These are phyloP conservation scores for Mollisia scopiformis DNA, from an alignment of 2,329 filamentous ascomycete genomes.

Conservation along the genomic window DNA sequence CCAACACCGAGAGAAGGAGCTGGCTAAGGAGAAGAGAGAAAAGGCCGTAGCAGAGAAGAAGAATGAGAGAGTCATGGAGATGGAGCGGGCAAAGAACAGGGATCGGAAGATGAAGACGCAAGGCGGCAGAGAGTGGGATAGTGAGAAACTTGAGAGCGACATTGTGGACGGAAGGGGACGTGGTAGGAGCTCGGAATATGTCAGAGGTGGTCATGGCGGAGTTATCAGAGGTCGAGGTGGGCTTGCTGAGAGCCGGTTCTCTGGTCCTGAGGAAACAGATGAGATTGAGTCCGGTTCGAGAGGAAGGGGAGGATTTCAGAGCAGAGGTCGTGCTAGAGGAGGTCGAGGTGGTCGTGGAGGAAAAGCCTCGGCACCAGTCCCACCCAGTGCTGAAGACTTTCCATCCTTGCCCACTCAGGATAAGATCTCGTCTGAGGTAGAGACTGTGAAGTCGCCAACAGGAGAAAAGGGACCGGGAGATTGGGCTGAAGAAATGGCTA, in stretches of 20 bases:
- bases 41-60: slow-evolving; percentile 32
- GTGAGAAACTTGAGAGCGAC: slow-evolving; percentile 35
- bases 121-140: slow-evolving; percentile 38
- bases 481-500: slow-evolving; percentile 37
- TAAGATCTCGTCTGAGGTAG: slow-evolving; percentile 1
- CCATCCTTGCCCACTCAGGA: slow-evolving; percentile 28
- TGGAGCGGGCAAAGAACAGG: slow-evolving; percentile 39
- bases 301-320: slow-evolving; percentile 20
- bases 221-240: slow-evolving; percentile 28
- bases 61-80: slow-evolving; percentile 35
- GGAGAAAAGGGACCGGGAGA: slow-evolving; percentile 24
- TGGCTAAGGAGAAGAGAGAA: slow-evolving; percentile 50
- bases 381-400: slow-evolving; percentile 31
- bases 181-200: slow-evolving; percentile 32
- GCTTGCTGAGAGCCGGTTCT: slow-evolving; percentile 26
- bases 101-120: slow-evolving; percentile 38
- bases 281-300: slow-evolving; percentile 9
- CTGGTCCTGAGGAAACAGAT: slow-evolving; percentile 14
- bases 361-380: slow-evolving; percentile 3
- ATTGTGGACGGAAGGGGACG: slow-evolving; percentile 32
- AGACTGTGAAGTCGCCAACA: slow-evolving; percentile 14
- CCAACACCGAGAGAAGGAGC: slow-evolving; percentile 62
- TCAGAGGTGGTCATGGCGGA: slow-evolving; percentile 35
- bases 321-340: slow-evolving; percentile 27
- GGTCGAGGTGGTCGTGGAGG: slow-evolving; percentile 24